Conservation (phyloP, 2,329 filamentous ascomycete genomes). For the Amylocarpus encephaloides region DNA sequence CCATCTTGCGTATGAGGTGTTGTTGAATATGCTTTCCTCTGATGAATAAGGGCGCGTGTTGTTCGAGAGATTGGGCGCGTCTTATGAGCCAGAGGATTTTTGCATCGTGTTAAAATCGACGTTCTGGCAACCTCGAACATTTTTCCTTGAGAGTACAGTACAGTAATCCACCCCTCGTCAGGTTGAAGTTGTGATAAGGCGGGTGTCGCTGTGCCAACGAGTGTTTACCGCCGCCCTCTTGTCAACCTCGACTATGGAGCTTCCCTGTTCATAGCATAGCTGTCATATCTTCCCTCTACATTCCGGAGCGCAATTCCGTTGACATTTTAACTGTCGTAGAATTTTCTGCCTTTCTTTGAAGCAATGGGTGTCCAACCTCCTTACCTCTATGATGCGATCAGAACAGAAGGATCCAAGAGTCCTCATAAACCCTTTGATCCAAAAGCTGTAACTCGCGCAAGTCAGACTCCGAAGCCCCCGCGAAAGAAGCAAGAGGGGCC, state of each 20-base stretch:
- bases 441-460: constrained; percentile 76
- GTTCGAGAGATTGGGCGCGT: neutral
- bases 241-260: neutral
- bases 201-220: constrained; percentile 2
- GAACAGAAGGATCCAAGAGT: constrained; percentile 45
- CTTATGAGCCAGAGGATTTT: constrained; percentile 9
- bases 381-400: constrained; percentile 61
- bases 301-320: constrained; percentile 18
- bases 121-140: constrained; percentile 23
- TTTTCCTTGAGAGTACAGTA: constrained; percentile 8
- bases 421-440: constrained; percentile 67
- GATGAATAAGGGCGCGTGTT: neutral
- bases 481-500: constrained; percentile 67
- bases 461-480: constrained; percentile 56
- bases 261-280: constrained; percentile 18
- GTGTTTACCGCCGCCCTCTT: constrained; percentile 8
- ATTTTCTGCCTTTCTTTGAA: constrained; percentile 30
- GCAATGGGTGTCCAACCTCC: constrained; percentile 52
- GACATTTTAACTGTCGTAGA: constrained; percentile 7
- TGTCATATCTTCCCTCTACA: constrained; percentile 9
- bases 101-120: constrained; percentile 27
- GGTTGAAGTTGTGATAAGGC: constrained; percentile 2
- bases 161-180: no score
- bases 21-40: constrained; percentile 18
- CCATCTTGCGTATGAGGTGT: constrained; percentile 24